These are phyloP conservation scores for Calocybe gangraenosa DNA, from an alignment of 768 basidiomycete species.

Conservation along the genomic window DNA sequence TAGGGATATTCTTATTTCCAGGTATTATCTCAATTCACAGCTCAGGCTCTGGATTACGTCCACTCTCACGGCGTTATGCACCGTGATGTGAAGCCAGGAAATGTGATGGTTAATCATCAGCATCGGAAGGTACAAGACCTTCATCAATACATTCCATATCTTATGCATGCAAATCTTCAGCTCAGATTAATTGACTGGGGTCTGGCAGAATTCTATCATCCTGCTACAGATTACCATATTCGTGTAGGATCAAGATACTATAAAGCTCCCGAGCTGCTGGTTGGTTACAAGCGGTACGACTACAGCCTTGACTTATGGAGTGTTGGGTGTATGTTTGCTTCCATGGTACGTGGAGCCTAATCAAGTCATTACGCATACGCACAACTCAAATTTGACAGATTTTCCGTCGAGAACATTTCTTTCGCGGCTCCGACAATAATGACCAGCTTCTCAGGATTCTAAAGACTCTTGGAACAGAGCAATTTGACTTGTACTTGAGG, in stretches of 20 bases:
- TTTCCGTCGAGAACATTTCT: conserved; percentile 72
- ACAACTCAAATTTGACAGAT: conserved; percentile 35
- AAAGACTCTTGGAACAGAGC: conserved; percentile 64
- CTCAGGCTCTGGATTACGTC: conserved; percentile 59
- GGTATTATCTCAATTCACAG: background rate
- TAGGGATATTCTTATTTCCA: conserved; percentile 7
- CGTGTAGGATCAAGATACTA: conserved; percentile 70
- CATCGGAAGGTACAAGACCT: conserved; percentile 44
- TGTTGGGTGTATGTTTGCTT: conserved; percentile 70
- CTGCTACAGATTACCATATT: conserved; percentile 66
- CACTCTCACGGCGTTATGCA: conserved; percentile 75
- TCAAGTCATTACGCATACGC: background rate
- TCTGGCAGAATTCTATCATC: conserved; percentile 73
- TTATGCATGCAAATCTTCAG: conserved; percentile 24
- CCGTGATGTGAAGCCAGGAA: conserved; percentile 43
- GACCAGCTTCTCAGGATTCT: conserved; percentile 71
- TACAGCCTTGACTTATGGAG: conserved; percentile 74
- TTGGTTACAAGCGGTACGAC: conserved; percentile 70
- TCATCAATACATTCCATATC: background rate
- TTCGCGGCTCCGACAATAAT: conserved; percentile 70
- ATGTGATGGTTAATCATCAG: conserved; percentile 72
- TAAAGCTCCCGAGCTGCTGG: conserved; percentile 69
- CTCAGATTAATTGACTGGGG: conserved; percentile 72
- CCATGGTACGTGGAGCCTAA: conserved; percentile 48
- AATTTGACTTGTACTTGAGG: conserved; percentile 56